Evolutionary conservation across 1,139 yeast species (phyloP), one percentile per base, ranked within the genome.

Genomic region (Candida tetrigidarum): DNA sequence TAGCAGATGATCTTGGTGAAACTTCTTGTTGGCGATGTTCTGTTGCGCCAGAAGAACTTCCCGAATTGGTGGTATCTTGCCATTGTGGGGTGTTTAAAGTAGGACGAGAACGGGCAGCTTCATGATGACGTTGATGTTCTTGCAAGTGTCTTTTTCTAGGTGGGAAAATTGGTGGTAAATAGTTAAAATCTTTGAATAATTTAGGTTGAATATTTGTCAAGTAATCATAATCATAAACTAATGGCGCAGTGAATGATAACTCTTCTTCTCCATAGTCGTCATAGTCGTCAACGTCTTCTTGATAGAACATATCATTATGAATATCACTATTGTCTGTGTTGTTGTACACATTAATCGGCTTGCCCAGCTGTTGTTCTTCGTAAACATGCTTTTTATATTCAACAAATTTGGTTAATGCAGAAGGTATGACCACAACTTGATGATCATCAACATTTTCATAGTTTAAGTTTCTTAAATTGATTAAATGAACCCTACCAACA

Each of bases 401-500:
- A 2, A 68, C 69, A 54, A 59, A 74, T 51, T 73, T 77, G 48
- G 72, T 76, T 50, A 74, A 63, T 7, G 77, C 77, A 54, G 62
- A 64, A 7, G 80, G 80, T 23, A 73, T 70, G 19, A 85, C 75
- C 16, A 90, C 73, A 28, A 91, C 90, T 59, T 88, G 96, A 58
- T 88, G 96, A 54, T 63, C 61, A 42, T 56, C 50, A n/a, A 54
- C 53, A 41, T 53, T 55, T 15, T 59, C 57, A 36, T 84, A 81
- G 50, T 74, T 71, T 55, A 83, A 78, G 56, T 84, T 81, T 48
- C 96, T 76, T 37, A 90, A 74, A 62, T 91, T 97, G 20, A 91
- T 71, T 43, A 90, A 71, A 65, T 91, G 97, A 2, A 91, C 88
- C 45, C 96, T 71, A 0, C 96, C 96, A 48, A 83, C 87, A 57